Percentiles rank a stretch among this genome's conserved stretches.
Evolutionary conservation across 495 filamentous ascomycete species (phyloP).

Genomic region (Penicillium taxi): DNA sequence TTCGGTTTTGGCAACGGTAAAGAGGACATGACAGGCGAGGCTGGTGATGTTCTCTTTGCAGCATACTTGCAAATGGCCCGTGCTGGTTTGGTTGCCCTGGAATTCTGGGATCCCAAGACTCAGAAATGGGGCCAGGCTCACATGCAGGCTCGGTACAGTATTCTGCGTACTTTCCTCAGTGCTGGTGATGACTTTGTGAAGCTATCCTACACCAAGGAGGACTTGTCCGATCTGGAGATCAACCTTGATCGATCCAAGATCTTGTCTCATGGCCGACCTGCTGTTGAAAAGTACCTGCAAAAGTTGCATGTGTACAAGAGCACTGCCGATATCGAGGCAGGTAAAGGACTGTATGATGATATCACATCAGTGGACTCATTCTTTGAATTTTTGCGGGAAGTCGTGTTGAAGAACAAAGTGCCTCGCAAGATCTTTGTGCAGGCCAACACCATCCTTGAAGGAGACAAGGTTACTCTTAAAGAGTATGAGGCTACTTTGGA

Average conservation of each 20-base stretch:
- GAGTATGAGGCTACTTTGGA: slow-evolving; percentile 84
- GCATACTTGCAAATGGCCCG: slow-evolving; percentile 89
- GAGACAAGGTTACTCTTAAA: slow-evolving; percentile 67
- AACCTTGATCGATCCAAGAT: slow-evolving; percentile 79
- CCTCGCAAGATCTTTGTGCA: slow-evolving; percentile 95
- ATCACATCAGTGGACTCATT: slow-evolving; percentile 77
- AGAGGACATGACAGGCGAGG: slow-evolving; percentile 60
- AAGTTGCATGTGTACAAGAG: slow-evolving; percentile 90
- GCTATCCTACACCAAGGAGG: slow-evolving; percentile 62
- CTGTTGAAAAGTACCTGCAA: slow-evolving; percentile 82
- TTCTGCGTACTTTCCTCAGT: slow-evolving; percentile 78
- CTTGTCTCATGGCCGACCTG: slow-evolving; percentile 55
- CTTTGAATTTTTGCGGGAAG: slow-evolving; percentile 69
- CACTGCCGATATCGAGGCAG: slow-evolving; percentile 73
- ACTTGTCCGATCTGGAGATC: slow-evolving; percentile 74
- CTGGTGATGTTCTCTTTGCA: slow-evolving; percentile 77
- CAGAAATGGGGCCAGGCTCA: slow-evolving; percentile 93
- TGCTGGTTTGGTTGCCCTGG: slow-evolving; percentile 73
- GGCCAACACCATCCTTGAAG: slow-evolving; percentile 73
- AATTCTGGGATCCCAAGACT: slow-evolving; percentile 81
- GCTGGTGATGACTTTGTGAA: slow-evolving; percentile 77
- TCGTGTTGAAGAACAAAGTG: slow-evolving; percentile 78
- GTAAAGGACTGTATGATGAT: slow-evolving; percentile 66
- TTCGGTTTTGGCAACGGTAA: slow-evolving; percentile 82
- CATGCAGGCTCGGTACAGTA: slow-evolving; percentile 89